phyloP scores from a whole-genome alignment of 192 early-diverging fungal species.

The Phycomyces nitens region DNA sequence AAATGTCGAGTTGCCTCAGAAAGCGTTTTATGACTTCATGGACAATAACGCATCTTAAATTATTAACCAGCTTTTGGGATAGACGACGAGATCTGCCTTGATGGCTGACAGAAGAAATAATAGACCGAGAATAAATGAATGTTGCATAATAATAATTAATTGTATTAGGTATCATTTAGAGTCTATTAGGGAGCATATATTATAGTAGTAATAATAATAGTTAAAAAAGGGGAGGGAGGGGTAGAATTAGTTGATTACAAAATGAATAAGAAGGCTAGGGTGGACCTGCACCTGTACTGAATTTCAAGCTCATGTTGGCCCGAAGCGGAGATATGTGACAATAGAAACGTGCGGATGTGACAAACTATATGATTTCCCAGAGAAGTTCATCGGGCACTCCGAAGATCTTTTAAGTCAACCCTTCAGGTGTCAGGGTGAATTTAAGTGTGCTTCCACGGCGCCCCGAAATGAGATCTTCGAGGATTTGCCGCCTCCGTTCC shows the following conservation, averaged over 20 bases:
- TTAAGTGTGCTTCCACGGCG: conserved; percentile 32
- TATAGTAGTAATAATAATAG: background rate
- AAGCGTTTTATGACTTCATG: conserved; percentile 79
- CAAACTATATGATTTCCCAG: no score
- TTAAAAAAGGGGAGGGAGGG: background rate
- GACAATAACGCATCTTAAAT: conserved; percentile 34
- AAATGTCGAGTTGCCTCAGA: conserved; percentile 89
- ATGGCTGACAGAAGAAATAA: no score
- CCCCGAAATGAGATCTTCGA: conserved; percentile 34
- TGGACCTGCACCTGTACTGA: no score
- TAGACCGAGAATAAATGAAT: conserved; percentile 4
- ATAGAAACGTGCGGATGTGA: no score
- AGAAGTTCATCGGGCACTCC: no score
- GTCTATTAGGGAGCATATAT: background rate
- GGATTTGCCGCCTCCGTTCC: conserved; percentile 9
- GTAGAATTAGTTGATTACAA: background rate
- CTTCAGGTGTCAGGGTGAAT: conserved; percentile 32
- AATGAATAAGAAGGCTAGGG: no score
- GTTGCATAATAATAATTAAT: background rate
- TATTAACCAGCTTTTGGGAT: conserved; percentile 3
- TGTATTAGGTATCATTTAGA: background rate
- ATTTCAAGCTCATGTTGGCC: no score
- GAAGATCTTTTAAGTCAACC: conserved; percentile 4
- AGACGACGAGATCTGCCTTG: background rate
- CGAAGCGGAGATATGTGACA: no score